phyloP scores from a whole-genome alignment of 1,284 basidiomycete species.

The Sporisorium sorghi region DNA sequence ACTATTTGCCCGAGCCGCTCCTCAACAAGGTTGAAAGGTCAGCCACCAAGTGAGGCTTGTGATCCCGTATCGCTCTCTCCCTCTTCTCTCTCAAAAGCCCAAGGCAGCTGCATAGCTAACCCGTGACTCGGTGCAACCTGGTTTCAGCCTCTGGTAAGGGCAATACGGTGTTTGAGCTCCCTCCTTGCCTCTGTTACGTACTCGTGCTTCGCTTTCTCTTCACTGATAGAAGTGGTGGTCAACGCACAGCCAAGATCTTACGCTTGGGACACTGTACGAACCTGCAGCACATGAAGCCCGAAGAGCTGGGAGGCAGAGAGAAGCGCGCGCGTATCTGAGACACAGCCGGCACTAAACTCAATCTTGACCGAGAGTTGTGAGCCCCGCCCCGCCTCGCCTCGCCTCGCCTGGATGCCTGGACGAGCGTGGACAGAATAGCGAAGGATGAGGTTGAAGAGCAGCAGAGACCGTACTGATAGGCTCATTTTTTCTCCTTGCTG shows the following conservation, averaged over 20 bases:
- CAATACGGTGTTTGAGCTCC: not conserved
- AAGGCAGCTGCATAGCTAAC: not conserved
- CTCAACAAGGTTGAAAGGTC: no score
- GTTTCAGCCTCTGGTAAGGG: not conserved
- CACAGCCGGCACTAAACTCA: conserved; percentile 1
- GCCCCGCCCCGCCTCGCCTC: not conserved
- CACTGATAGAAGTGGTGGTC: no score
- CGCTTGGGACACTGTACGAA: no score
- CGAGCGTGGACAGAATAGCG: no score
- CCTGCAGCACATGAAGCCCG: no score
- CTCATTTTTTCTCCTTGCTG: conserved; percentile 10
- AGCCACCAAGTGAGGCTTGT: not conserved
- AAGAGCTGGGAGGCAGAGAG: not conserved
- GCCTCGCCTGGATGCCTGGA: no score
- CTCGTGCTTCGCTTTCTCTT: no score
- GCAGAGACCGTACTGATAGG: no score
- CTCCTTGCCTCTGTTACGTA: conserved; percentile 1
- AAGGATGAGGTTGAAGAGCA: not conserved
- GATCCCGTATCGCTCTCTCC: not conserved
- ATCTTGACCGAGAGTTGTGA: not conserved
- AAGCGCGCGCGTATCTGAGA: conserved; percentile 6
- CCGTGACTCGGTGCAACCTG: not conserved
- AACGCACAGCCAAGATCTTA: no score
- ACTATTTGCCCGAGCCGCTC: not conserved
- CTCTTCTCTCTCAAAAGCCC: not conserved